Percentiles rank a stretch among this genome's conserved stretches.
Evolutionary conservation across 371 early-diverging fungal genomes (phyloP).

Genomic region (Capillidium heterosporum): DNA sequence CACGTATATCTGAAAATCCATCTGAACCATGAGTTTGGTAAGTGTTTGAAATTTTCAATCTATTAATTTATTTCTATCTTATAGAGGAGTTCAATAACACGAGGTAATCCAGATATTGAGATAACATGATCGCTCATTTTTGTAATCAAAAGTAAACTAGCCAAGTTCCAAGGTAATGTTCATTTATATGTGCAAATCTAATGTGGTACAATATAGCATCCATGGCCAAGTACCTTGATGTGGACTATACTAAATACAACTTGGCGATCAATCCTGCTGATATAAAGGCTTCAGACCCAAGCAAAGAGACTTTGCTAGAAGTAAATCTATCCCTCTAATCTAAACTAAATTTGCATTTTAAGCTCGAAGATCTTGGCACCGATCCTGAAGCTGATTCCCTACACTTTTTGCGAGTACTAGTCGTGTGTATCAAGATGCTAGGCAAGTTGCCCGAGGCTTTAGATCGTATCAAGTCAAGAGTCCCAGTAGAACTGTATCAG

Average conservation of each 20-base stretch:
- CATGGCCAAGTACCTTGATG: not conserved
- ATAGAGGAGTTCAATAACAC: not conserved
- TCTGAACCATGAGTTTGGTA: slow-evolving; percentile 10
- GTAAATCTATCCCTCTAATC: not conserved
- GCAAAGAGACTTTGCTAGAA: too few species aligned
- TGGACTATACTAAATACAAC: not conserved
- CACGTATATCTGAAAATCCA: slow-evolving; percentile 79
- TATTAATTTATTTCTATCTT: slow-evolving; percentile 4
- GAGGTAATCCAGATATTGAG: not conserved
- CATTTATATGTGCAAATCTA: not conserved
- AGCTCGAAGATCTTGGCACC: slow-evolving; percentile 46
- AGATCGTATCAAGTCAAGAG: slow-evolving; percentile 51
- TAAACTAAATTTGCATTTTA: slow-evolving; percentile 14
- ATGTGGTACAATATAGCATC: not conserved
- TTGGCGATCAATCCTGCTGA: not conserved
- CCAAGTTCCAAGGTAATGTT: slow-evolving; percentile 1
- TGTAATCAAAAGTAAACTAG: not conserved
- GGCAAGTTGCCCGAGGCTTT: slow-evolving; percentile 62
- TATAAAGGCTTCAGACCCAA: too few species aligned
- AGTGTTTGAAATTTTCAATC: not conserved
- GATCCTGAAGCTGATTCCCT: slow-evolving; percentile 82
- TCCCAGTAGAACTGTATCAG: slow-evolving; percentile 63
- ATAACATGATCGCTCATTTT: not conserved
- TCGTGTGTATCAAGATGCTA: slow-evolving; percentile 60
- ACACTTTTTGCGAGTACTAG: slow-evolving; percentile 67